phyloP scores from a whole-genome alignment of 2,329 filamentous ascomycete genomes.

The Emmonsia crescens region DNA sequence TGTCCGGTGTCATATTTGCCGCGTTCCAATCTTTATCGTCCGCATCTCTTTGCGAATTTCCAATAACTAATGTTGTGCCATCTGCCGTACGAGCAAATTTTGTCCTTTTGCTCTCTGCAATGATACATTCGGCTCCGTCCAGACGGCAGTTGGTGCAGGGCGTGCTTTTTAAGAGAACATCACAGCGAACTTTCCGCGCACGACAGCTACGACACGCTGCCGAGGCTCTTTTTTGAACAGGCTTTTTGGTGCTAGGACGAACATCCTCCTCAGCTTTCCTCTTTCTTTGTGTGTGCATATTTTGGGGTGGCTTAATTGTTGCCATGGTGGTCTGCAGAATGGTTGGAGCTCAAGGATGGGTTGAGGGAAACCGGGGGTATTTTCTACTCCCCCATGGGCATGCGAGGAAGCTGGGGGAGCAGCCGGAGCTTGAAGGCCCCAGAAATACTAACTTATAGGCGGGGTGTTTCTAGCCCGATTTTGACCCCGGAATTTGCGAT shows the following conservation, averaged over 20 bases:
- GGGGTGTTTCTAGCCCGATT: not conserved
- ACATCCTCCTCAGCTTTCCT: slow-evolving; percentile 48
- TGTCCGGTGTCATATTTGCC: not conserved
- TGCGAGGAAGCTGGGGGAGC: not conserved
- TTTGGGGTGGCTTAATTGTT: slow-evolving; percentile 6
- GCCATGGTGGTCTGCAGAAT: not conserved
- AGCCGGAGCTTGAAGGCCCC: not conserved
- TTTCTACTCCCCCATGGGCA: not conserved
- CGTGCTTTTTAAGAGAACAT: slow-evolving; percentile 39
- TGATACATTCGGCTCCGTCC: slow-evolving; percentile 17
- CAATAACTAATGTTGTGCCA: slow-evolving; percentile 5
- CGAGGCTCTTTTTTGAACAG: slow-evolving; percentile 56
- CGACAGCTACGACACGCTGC: slow-evolving; percentile 43
- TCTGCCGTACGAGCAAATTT: slow-evolving; percentile 24
- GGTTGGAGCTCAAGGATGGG: not conserved
- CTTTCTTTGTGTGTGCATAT: slow-evolving; percentile 36
- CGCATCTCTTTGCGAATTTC: slow-evolving; percentile 3
- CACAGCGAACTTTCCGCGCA: slow-evolving; percentile 41
- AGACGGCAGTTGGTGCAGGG: slow-evolving; percentile 21
- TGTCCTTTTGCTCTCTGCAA: slow-evolving; percentile 43
- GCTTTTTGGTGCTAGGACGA: slow-evolving; percentile 42
- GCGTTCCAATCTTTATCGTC: slow-evolving; percentile 25
- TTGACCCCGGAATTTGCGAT: not conserved
- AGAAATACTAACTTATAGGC: not conserved
- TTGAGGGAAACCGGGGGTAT: not conserved